Conservation (phyloP, 768 basidiomycete species). For the Boletus tylopilopsis region DNA sequence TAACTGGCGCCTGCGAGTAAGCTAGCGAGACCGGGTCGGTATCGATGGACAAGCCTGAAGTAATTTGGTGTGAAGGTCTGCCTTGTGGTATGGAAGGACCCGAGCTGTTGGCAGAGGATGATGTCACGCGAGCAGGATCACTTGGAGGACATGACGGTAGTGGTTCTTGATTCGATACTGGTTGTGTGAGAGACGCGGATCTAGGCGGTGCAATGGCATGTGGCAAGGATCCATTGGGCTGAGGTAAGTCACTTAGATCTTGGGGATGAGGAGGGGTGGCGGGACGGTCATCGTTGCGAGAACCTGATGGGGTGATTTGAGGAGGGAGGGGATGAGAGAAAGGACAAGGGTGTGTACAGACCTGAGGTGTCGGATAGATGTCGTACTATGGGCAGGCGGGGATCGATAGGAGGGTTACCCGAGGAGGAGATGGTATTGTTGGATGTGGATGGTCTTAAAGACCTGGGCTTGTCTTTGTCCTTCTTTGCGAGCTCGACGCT, state of each 20-base stretch:
- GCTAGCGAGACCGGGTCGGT: neutral
- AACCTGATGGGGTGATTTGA: conserved; percentile 1
- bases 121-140: conserved; percentile 9
- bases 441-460: conserved; percentile 21
- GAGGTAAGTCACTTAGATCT: conserved; percentile 12
- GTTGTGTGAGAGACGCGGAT: conserved; percentile 19
- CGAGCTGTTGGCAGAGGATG: conserved; percentile 3
- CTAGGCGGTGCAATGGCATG: conserved; percentile 21
- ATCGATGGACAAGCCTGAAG: neutral
- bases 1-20: conserved; percentile 6
- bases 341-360: conserved; percentile 19
- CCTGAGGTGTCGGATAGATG: conserved; percentile 34
- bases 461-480: conserved; percentile 23
- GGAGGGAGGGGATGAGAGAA: neutral
- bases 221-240: neutral
- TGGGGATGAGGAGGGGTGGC: conserved; percentile 16
- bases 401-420: conserved; percentile 24
- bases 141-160: conserved; percentile 20
- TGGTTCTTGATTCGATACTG: conserved; percentile 4
- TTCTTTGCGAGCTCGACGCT: conserved; percentile 39
- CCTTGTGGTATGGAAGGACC: conserved; percentile 1
- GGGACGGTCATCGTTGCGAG: conserved; percentile 22
- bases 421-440: conserved; percentile 19
- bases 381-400: conserved; percentile 19
- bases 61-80: conserved; percentile 8